These are phyloP conservation scores for Cryphonectria carpinicola DNA, from an alignment of 2,329 filamentous ascomycete species.

Conservation along the genomic window DNA sequence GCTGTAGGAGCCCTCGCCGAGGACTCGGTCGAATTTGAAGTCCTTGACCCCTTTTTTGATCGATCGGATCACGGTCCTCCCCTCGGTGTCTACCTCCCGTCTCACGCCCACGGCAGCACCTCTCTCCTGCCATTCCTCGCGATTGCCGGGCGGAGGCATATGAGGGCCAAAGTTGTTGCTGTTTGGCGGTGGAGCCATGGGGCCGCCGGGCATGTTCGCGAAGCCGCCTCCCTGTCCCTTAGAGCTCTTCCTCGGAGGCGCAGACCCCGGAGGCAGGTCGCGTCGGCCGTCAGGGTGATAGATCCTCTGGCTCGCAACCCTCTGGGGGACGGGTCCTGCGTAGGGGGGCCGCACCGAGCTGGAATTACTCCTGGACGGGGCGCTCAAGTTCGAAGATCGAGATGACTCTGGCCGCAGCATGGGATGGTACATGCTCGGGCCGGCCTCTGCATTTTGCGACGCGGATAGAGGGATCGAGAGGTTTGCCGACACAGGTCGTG, in stretches of 20 bases:
- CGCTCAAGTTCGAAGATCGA: slow-evolving; percentile 59
- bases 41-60: slow-evolving; percentile 98
- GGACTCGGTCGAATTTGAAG: slow-evolving; percentile 87
- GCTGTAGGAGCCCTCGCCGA: slow-evolving; percentile 97
- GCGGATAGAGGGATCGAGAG: slow-evolving; percentile 36
- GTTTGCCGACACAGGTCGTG: slow-evolving; percentile 40
- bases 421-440: slow-evolving; percentile 36
- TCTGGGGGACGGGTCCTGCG: slow-evolving; percentile 62
- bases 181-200: slow-evolving; percentile 41
- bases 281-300: slow-evolving; percentile 64
- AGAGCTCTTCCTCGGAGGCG: slow-evolving; percentile 77
- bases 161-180: slow-evolving; percentile 43
- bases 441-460: slow-evolving; percentile 41
- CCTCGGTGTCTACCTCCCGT: slow-evolving; percentile 83
- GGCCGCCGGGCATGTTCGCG: slow-evolving; percentile 47
- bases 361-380: slow-evolving; percentile 64
- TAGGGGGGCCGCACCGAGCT: slow-evolving; percentile 61
- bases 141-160: slow-evolving; percentile 57
- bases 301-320: slow-evolving; percentile 70
- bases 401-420: slow-evolving; percentile 61
- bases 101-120: slow-evolving; percentile 85
- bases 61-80: slow-evolving; percentile 77
- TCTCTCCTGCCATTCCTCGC: slow-evolving; percentile 93
- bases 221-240: slow-evolving; percentile 68
- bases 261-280: slow-evolving; percentile 47